Evolutionary conservation across 2,329 filamentous ascomycete genomes (phyloP).

Genomic region (Cladosporium sp.): DNA sequence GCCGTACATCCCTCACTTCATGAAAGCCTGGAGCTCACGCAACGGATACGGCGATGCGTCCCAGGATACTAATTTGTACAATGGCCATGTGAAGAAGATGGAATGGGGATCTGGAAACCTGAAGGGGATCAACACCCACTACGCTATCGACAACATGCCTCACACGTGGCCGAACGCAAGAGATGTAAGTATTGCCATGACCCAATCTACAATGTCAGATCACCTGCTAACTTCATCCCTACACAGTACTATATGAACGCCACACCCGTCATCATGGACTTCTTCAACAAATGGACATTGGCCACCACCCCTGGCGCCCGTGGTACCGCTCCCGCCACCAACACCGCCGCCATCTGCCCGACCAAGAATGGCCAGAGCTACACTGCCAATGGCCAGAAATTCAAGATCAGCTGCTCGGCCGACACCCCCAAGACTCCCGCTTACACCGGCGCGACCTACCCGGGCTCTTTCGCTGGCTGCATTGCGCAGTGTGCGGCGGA

Average conservation of each 20-base stretch:
- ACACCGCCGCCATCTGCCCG: not conserved
- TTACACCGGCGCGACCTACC: conserved; percentile 1
- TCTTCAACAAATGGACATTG: conserved; percentile 13
- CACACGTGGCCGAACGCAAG: conserved; percentile 34
- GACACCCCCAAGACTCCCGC: not conserved
- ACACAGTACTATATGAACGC: conserved; percentile 7
- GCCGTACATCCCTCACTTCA: conserved; percentile 23
- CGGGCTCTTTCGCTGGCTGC: not conserved
- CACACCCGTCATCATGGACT: conserved; percentile 10
- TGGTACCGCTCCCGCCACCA: not conserved
- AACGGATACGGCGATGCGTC: conserved; percentile 24
- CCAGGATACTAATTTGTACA: conserved; percentile 20
- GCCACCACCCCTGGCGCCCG: conserved; percentile 1
- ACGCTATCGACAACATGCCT: conserved; percentile 31
- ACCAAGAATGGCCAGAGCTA: not conserved
- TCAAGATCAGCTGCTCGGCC: conserved; percentile 4
- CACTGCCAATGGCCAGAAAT: not conserved
- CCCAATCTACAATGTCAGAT: not conserved
- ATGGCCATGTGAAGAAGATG: conserved; percentile 22
- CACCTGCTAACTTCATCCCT: not conserved
- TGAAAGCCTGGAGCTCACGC: conserved; percentile 33
- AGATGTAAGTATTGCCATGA: not conserved
- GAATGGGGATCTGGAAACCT: conserved; percentile 24
- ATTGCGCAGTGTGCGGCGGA: conserved; percentile 1
- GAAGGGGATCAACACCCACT: conserved; percentile 33